Base-by-base conservation (phyloP, 495 filamentous ascomycete genomes). In the Podospora conica region DNA sequence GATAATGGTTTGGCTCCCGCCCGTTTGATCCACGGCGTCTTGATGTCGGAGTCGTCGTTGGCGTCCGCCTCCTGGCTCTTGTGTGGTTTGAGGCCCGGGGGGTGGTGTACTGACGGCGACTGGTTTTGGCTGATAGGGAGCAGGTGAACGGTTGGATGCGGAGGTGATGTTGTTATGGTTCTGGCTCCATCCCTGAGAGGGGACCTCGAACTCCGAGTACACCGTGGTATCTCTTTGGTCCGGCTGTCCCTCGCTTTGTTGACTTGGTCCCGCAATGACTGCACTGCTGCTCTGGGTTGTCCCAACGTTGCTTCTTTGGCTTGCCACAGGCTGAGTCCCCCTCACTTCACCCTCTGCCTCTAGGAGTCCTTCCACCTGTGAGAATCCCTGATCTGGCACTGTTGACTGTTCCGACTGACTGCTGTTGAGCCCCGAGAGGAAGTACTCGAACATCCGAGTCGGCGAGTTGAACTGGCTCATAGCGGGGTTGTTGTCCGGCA, bases 361-460 rank as follows among this genome's bases (percentile, higher is more conserved):
- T n/a, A n/a, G n/a, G n/a, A n/a, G n/a, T n/a, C n/a, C n/a, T n/a
- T n/a, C n/a, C n/a, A 64, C 53, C 53, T 64, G 60, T 18, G 53
- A 25, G 40, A n/a, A 18, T 20, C 6, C 21, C 25, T 11, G 40
- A 3, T 62, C 53, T 9, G 53, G 9, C 22, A 40, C 1, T 53
- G 48, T 2, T 48, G 6, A 27, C 20, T 2, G 1, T 9, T 64
- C 23, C 1, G 66, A 63, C 29, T 71, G 72, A n/a, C 73, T 71
- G 18, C 66, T 74, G 29, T 77, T 73, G 12, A 75, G 65, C 0
- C 58, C 48, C 53, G 75, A 75, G 1, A 79, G 71, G 25, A 73
- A 83, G 57, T 79, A 72, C 48, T 80, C 79, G 58, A 83, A 54
- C 3, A 80, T 66, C 57, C 79, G 73, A 1, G 80, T 79, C 9